Conservation (phyloP, 2,329 filamentous ascomycete genomes). For the Xylariaceae sp. region DNA sequence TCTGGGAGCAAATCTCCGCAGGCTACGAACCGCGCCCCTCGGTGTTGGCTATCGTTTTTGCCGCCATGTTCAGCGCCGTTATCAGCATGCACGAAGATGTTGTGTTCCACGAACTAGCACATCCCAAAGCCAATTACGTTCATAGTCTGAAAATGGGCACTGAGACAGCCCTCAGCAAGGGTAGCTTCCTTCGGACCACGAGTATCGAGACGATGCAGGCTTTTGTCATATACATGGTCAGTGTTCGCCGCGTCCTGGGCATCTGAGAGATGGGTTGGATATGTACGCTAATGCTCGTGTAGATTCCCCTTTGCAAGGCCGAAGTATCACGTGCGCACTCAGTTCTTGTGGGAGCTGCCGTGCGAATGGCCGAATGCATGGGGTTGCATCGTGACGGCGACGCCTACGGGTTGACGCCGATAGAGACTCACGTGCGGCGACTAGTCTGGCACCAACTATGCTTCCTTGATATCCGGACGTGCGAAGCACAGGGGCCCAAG, state of each 20-base stretch:
- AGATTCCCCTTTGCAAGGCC: conserved; percentile 69
- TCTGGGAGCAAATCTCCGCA: conserved; percentile 61
- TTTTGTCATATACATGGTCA: conserved; percentile 72
- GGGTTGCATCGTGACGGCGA: conserved; percentile 70
- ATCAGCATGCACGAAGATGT: conserved; percentile 61
- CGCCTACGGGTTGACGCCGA: conserved; percentile 60
- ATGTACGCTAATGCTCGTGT: conserved; percentile 19
- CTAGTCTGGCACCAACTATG: conserved; percentile 77
- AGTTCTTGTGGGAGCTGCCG: conserved; percentile 67
- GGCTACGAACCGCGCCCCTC: conserved; percentile 62
- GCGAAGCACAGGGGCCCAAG: conserved; percentile 70
- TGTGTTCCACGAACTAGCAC: conserved; percentile 51
- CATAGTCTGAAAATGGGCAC: conserved; percentile 63
- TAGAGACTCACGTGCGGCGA: conserved; percentile 70
- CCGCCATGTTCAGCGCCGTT: conserved; percentile 66
- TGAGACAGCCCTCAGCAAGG: conserved; percentile 65
- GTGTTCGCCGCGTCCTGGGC: conserved; percentile 18
- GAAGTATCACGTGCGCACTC: conserved; percentile 74
- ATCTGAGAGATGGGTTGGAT: too few species aligned
- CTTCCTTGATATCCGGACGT: conserved; percentile 72
- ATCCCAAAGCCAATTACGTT: conserved; percentile 55
- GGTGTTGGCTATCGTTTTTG: conserved; percentile 67
- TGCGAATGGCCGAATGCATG: conserved; percentile 75
- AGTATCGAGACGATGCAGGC: conserved; percentile 74
- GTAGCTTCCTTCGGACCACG: conserved; percentile 68